phyloP scores from a whole-genome alignment of 768 basidiomycete species.

The Favolaschia claudopus region DNA sequence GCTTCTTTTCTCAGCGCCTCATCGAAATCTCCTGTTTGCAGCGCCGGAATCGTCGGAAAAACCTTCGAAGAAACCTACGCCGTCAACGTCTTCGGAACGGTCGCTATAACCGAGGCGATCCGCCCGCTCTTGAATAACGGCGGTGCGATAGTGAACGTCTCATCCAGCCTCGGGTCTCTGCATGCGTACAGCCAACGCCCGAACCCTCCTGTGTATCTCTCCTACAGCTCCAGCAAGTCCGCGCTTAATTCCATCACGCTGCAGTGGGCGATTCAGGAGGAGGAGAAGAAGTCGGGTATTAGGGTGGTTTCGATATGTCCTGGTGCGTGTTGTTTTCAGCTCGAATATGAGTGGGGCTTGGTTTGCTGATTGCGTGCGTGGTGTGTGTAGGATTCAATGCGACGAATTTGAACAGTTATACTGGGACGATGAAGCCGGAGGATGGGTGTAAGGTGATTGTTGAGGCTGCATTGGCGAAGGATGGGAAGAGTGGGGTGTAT shows the following conservation, averaged over 20 bases:
- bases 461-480: neutral
- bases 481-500: no score
- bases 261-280: slow-evolving; percentile 13
- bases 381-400: slow-evolving; percentile 3
- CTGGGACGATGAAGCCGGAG: neutral
- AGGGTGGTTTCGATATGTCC: slow-evolving; percentile 18
- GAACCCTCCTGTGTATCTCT: neutral
- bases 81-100: slow-evolving; percentile 18
- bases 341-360: no score
- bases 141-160: slow-evolving; percentile 20
- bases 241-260: slow-evolving; percentile 14
- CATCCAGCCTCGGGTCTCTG: slow-evolving; percentile 6
- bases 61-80: neutral
- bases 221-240: slow-evolving; percentile 16
- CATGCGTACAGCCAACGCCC: neutral
- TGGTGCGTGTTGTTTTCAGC: neutral
- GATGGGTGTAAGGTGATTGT: slow-evolving; percentile 13
- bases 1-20: neutral
- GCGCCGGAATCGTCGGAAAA: neutral
- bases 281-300: slow-evolving; percentile 7
- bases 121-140: slow-evolving; percentile 11
- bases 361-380: neutral
- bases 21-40: neutral
- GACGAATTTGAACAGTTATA: slow-evolving; percentile 6
- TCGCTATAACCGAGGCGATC: slow-evolving; percentile 1